Conservation (phyloP, 257 asterid species). For the Solanum stenotomum region DNA sequence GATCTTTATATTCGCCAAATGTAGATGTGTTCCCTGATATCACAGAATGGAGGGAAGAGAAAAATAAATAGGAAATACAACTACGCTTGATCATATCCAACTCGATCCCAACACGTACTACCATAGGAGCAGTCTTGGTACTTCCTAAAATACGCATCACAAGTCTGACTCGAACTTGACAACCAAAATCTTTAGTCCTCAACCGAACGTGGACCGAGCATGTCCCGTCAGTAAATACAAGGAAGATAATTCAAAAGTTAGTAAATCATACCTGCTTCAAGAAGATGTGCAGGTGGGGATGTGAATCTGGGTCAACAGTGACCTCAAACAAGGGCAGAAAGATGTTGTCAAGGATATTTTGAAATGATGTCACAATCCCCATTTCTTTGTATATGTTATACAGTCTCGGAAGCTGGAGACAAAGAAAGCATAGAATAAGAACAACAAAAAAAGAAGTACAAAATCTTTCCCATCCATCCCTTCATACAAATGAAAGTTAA, state of each 20-base stretch:
- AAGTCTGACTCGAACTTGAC: not conserved
- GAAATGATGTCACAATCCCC: conserved; percentile 98
- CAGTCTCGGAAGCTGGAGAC: conserved; percentile 87
- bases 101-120: not conserved
- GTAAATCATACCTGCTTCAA: conserved; percentile 64
- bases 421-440: conserved; percentile 11
- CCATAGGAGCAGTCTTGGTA: not conserved
- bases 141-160: not conserved
- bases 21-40: not conserved
- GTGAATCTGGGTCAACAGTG: conserved; percentile 94
- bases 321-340: conserved; percentile 93
- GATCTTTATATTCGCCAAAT: not conserved
- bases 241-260: not conserved
- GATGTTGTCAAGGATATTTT: conserved; percentile 92
- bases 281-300: conserved; percentile 91
- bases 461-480: not conserved
- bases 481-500: not conserved
- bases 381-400: conserved; percentile 94
- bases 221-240: not conserved
- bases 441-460: conserved; percentile 6
- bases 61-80: not conserved
- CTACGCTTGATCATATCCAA: not conserved
- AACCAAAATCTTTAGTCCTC: not conserved
- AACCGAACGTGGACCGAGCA: not conserved
- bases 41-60: not conserved